Conservation (phyloP, 2,329 filamentous ascomycete species). For the Huntiella abstrusa region DNA sequence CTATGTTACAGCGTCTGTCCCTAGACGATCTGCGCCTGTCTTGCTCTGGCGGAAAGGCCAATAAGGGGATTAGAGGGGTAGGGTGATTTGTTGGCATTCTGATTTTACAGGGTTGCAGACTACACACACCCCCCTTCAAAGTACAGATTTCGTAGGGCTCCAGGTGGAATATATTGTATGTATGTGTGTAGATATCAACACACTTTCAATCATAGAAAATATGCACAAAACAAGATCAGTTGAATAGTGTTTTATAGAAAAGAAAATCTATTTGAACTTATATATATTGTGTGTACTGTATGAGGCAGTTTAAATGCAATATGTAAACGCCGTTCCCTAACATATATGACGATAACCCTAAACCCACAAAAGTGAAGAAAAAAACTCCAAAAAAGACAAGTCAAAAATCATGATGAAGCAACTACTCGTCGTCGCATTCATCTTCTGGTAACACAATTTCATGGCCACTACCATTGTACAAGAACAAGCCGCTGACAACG, state of each 20-base stretch:
- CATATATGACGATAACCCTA: background rate
- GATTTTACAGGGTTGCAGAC: too few species aligned
- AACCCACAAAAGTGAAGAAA: background rate
- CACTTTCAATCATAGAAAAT: too few species aligned
- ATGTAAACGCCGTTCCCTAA: background rate
- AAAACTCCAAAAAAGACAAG: background rate
- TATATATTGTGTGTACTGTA: too few species aligned
- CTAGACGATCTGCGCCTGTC: too few species aligned
- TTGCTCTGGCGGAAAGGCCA: too few species aligned
- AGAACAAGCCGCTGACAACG: conserved; percentile 37
- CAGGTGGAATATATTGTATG: too few species aligned
- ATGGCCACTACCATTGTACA: conserved; percentile 47
- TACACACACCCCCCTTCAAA: too few species aligned
- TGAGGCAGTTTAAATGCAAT: background rate
- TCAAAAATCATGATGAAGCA: background rate
- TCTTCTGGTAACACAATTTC: conserved; percentile 35
- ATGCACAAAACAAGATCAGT: background rate
- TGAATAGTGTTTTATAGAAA: background rate
- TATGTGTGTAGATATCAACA: too few species aligned
- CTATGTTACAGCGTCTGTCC: too few species aligned
- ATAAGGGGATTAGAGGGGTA: too few species aligned
- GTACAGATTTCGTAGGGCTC: too few species aligned
- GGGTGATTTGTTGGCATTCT: too few species aligned
- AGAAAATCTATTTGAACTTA: background rate
- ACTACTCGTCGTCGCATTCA: conserved; percentile 16